Percentiles rank a stretch among this genome's conserved stretches.
phyloP scores from a whole-genome alignment of 108 stramenopile genomes.

The Aureococcus anophagefferens region DNA sequence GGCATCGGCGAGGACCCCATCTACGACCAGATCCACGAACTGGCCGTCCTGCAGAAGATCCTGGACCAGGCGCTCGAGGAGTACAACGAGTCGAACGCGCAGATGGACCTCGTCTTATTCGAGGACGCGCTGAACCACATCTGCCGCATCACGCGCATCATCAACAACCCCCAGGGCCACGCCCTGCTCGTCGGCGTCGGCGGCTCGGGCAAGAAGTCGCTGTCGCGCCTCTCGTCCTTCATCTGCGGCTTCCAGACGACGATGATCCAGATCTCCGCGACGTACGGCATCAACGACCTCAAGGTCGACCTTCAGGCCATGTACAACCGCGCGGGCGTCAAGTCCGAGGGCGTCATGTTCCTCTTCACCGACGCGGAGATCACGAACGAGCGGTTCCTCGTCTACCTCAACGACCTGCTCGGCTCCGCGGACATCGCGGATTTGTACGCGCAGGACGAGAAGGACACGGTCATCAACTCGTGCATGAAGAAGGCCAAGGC shows the following conservation, averaged over 20 bases:
- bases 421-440: constrained; percentile 54
- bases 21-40: constrained; percentile 44
- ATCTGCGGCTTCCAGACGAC: constrained; percentile 41
- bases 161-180: constrained; percentile 54
- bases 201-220: constrained; percentile 54
- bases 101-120: constrained; percentile 60
- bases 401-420: constrained; percentile 53
- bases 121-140: constrained; percentile 63
- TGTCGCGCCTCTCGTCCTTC: constrained; percentile 46
- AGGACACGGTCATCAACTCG: constrained; percentile 43
- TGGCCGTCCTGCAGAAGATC: constrained; percentile 21
- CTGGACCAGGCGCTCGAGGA: constrained; percentile 48
- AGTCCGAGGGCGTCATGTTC: constrained; percentile 53
- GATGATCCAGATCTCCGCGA: constrained; percentile 47
- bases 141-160: constrained; percentile 52
- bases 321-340: constrained; percentile 51
- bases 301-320: constrained; percentile 55
- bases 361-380: constrained; percentile 56
- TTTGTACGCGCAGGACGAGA: constrained; percentile 50
- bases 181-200: constrained; percentile 62
- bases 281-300: constrained; percentile 52
- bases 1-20: constrained; percentile 35
- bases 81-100: constrained; percentile 56
- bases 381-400: constrained; percentile 59
- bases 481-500: constrained; percentile 27